Conservation (phyloP, 495 filamentous ascomycete genomes). For the Baudoinia panamericana region DNA sequence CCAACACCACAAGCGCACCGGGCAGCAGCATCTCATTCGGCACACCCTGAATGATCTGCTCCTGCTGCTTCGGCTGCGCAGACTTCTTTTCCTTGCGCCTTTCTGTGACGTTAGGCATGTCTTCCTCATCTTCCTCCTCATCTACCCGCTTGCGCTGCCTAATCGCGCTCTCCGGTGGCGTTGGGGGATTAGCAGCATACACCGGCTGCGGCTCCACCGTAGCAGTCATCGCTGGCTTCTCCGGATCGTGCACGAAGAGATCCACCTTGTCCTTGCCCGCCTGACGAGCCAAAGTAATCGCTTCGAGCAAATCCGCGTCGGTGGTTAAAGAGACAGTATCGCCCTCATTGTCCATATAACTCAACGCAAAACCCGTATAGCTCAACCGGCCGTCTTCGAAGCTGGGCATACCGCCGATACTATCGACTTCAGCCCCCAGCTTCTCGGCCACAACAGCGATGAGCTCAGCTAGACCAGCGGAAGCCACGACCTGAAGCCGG, state of each 20-base stretch:
- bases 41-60: constrained; percentile 78
- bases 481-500: constrained; percentile 69
- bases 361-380: constrained; percentile 76
- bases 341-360: constrained; percentile 94
- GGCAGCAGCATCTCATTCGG: constrained; percentile 91
- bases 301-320: constrained; percentile 82
- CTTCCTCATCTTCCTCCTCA: constrained; percentile 47
- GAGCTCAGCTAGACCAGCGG: constrained; percentile 69
- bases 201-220: constrained; percentile 55
- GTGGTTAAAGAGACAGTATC: constrained; percentile 97
- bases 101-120: constrained; percentile 17
- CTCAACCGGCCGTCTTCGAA: constrained; percentile 66
- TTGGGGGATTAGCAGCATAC: constrained; percentile 40
- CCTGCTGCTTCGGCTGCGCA: constrained; percentile 37
- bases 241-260: constrained; percentile 88
- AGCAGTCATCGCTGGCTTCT: constrained; percentile 60
- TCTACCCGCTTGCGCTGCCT: constrained; percentile 48
- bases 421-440: constrained; percentile 72
- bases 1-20: constrained; percentile 86
- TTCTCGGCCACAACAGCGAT: constrained; percentile 70
- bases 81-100: constrained; percentile 27
- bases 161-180: constrained; percentile 41
- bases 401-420: constrained; percentile 66
- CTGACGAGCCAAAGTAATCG: constrained; percentile 68
- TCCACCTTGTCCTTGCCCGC: constrained; percentile 82